Percentiles rank a stretch among this genome's conserved stretches.
phyloP scores from a whole-genome alignment of 2,329 filamentous ascomycete genomes.

The Fusarium ramigenum region DNA sequence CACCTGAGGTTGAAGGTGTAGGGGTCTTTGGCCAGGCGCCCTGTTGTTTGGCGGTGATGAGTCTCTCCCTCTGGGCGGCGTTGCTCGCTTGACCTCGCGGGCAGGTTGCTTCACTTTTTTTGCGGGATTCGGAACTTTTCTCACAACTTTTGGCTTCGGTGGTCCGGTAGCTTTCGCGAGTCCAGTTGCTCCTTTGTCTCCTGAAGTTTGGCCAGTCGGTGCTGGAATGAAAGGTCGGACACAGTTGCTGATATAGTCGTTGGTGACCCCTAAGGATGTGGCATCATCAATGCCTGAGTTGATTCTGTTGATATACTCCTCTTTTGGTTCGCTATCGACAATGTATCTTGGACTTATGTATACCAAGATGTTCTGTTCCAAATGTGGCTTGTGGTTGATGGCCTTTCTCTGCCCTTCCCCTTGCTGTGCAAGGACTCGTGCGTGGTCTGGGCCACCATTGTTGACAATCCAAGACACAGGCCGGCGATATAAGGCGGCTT shows the following conservation, averaged over 20 bases:
- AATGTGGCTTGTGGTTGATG: constrained; percentile 34
- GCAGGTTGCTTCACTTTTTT: constrained; percentile 27
- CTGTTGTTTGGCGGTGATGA: constrained; percentile 38
- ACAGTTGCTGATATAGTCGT: constrained; percentile 50
- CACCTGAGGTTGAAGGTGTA: constrained; percentile 3
- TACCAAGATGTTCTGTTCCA: constrained; percentile 49
- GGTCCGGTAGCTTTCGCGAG: not conserved
- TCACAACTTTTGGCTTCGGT: constrained; percentile 30
- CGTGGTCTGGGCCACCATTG: constrained; percentile 46
- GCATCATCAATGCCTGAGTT: constrained; percentile 51
- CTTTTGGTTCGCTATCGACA: constrained; percentile 48
- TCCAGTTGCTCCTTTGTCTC: constrained; percentile 6
- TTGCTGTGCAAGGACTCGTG: constrained; percentile 37
- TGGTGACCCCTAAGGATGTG: constrained; percentile 46
- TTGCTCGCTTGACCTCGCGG: constrained; percentile 23
- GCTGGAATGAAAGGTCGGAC: constrained; percentile 50
- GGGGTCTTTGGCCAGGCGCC: constrained; percentile 5
- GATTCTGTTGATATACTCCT: constrained; percentile 54
- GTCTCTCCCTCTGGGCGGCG: constrained; percentile 33
- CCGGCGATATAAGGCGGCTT: constrained; percentile 48
- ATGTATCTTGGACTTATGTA: constrained; percentile 50
- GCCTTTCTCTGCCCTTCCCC: constrained; percentile 23
- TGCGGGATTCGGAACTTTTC: constrained; percentile 12
- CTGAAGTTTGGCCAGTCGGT: constrained; percentile 21
- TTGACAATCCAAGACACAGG: constrained; percentile 51